Evolutionary conservation across 768 basidiomycete genomes (phyloP), one percentile per base, ranked within the genome.

Genomic region (Antrodiella citrinella): DNA sequence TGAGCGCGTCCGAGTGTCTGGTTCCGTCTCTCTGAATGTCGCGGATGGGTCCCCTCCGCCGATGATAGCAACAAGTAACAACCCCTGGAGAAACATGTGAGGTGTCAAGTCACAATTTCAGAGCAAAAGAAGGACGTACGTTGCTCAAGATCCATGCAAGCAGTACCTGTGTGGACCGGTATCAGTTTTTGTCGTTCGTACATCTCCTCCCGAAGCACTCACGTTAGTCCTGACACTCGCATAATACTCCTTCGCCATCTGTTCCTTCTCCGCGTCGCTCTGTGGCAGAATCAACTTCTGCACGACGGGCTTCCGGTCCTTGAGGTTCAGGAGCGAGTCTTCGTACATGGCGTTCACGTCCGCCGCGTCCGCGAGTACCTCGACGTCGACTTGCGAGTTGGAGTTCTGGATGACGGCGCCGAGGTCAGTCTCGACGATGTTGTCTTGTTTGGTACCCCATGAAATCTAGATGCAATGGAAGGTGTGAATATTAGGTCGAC

Each of bases 361-460:
- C 1, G 84, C 86, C 13, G 83, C 79, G 53, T 89, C 85, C 0
- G 86, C 81, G 20, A 86, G 75, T 66, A 94, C 78, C 65, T 93
- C 88, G 45, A 95, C 83, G 61, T 93, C 90, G 42, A 95, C 91
- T 57, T 88, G 82, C 12, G 82, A 83, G 59, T 85, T 73, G 22
- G 78, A 81, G 59, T 92, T 84, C 61, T 91, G 87, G 35, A 82
- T 78, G 44, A 93, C 88, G 4, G 82, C 81, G 9, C 91, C 91
- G 15, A 96, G 80, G 61, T 95, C 91, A 0, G 77, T 75, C 47
- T 86, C 83, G 0, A 78, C 74, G 2, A 75, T 69, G 7, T 77
- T 77, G 56, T 91, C 88, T 67, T 91, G 87, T 66, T 97, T 97
- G n/a, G 93, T 97, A 4, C 93, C 93, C 93, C 93, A 91, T 21